Evolutionary conservation across 1,284 basidiomycete genomes (phyloP), one percentile per base, ranked within the genome.

Genomic region (Sanguinoderma infundibulare): DNA sequence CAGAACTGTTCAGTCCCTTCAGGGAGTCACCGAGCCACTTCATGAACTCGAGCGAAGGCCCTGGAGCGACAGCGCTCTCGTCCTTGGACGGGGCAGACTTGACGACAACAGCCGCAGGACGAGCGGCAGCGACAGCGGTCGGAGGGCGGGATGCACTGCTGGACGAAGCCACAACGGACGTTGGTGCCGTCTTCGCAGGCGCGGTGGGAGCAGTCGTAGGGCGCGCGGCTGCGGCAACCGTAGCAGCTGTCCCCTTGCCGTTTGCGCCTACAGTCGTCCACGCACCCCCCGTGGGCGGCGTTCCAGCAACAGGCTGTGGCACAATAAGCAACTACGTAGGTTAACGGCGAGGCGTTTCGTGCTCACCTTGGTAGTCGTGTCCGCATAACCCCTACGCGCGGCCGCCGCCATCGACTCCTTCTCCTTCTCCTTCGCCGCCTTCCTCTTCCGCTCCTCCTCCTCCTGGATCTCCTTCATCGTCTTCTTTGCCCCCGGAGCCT

Each of bases 381-480:
- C 94, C 15, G 92, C 91, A 70, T 95, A 92, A 5, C 82, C 90
- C 61, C 94, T 83, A 74, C 91, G 87, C 15, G 85, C 79, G 35
- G 84, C 80, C 38, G 81, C 77, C 44, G 83, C 76, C 22, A 83
- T 82, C 55, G 80, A 72, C 63, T 77, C 78, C 51, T 83, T 83
- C 64, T 92, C 89, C 69, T 89, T 91, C 15, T 81, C 78, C 1
- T 79, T 73, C 73, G 88, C 90, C 81, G 94, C 95, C 82, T 94
- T 96, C 66, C 90, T 83, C 66, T 80, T 85, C 78, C 98, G 92
- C 74, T 99, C 97, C 71, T 99, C 97, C 75, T 98, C 96, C 75
- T 98, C 95, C 51, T 99, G 99, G 79, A 99, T 96, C 81, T 96
- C 98, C 87, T 99, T 91, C 2, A 94, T 94, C 84, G 96, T 98